phyloP scores from a whole-genome alignment of 805 yeast genomes.

The Wickerhamomyces kurtzmanii region DNA sequence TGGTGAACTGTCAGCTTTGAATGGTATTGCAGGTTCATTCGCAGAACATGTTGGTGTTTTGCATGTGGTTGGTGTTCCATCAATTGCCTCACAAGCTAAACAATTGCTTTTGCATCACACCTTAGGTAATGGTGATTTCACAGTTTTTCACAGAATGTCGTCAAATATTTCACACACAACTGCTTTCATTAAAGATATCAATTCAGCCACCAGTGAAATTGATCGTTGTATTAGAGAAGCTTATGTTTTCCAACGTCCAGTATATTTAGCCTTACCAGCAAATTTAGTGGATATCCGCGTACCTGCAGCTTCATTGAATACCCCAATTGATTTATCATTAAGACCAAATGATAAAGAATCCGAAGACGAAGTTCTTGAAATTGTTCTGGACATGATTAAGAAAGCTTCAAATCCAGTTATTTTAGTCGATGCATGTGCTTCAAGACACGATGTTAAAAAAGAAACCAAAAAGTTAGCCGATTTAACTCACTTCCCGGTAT shows the following conservation, averaged over 20 bases:
- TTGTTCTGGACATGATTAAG: conserved; percentile 39
- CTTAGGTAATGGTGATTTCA: conserved; percentile 75
- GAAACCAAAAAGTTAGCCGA: conserved; percentile 56
- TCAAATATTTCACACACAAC: conserved; percentile 60
- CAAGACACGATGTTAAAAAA: conserved; percentile 60
- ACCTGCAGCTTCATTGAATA: conserved; percentile 44
- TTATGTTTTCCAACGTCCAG: conserved; percentile 66
- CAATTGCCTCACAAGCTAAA: conserved; percentile 61
- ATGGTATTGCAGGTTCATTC: conserved; percentile 82
- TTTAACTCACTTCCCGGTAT: conserved; percentile 69
- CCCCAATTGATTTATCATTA: conserved; percentile 54
- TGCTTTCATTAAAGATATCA: conserved; percentile 52
- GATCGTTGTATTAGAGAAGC: conserved; percentile 71
- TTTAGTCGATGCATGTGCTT: conserved; percentile 81
- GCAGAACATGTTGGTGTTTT: conserved; percentile 84
- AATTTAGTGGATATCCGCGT: conserved; percentile 63
- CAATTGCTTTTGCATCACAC: conserved; percentile 75
- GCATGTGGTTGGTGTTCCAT: conserved; percentile 83
- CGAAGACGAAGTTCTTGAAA: conserved; percentile 52
- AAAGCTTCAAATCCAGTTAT: conserved; percentile 62
- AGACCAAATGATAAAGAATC: conserved; percentile 50
- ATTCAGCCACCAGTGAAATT: conserved; percentile 57
- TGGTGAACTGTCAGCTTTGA: conserved; percentile 77
- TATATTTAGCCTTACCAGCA: conserved; percentile 75
- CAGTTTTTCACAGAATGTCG: conserved; percentile 73